Percentiles rank a stretch among this genome's conserved stretches.
phyloP scores from a whole-genome alignment of 78 protist genomes.

The Guillardia theta region DNA sequence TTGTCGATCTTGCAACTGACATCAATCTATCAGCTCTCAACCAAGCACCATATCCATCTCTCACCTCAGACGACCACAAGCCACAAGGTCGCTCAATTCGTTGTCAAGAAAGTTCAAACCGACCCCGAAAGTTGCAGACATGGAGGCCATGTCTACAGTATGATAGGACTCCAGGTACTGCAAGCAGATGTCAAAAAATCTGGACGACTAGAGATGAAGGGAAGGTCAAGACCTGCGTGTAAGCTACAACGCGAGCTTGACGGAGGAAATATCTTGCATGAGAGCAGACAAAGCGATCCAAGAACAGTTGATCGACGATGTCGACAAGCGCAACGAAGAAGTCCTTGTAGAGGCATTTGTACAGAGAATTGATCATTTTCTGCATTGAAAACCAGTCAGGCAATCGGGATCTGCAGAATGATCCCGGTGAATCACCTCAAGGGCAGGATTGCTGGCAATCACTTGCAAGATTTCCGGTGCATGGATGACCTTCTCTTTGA shows the following conservation, averaged over 20 bases:
- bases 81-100: slow-evolving; percentile 9
- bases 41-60: neutral
- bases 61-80: neutral
- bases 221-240: neutral
- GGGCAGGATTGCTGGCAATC: neutral
- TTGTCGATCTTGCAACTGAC: slow-evolving; percentile 89
- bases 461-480: slow-evolving; percentile 86
- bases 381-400: slow-evolving; percentile 58
- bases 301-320: slow-evolving; percentile 32
- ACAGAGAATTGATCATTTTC: slow-evolving; percentile 62
- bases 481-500: slow-evolving; percentile 71
- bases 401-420: neutral
- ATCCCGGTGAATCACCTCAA: neutral
- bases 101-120: slow-evolving; percentile 74
- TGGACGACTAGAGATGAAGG: too few species aligned
- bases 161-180: slow-evolving; percentile 92
- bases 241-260: slow-evolving; percentile 21
- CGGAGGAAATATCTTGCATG: slow-evolving; percentile 83
- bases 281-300: slow-evolving; percentile 63
- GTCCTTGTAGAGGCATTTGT: slow-evolving; percentile 80
- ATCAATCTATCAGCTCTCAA: slow-evolving; percentile 82
- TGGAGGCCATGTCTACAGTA: slow-evolving; percentile 80
- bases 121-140: slow-evolving; percentile 90
- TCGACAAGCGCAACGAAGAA: slow-evolving; percentile 75
- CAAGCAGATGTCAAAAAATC: neutral